Base-by-base conservation (phyloP, 73 alveolate genomes). In the Effrenium voratum region DNA sequence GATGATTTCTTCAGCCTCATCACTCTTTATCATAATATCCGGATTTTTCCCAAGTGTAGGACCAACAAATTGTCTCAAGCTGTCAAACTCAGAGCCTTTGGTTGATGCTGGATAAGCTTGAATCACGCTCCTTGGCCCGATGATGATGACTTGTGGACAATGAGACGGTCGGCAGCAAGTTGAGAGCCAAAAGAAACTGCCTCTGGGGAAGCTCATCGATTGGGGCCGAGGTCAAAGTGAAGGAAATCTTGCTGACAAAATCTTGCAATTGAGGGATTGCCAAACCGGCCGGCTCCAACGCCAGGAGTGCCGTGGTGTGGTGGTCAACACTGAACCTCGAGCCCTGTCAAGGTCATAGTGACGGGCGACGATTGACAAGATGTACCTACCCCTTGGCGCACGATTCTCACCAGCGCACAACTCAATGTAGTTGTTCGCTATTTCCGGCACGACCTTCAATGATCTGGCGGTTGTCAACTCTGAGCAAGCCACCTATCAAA, bases 101-200 rank as follows among this genome's bases (percentile, higher is more conserved):
- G 91, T 3, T 10, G 45, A 28, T 2, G 72, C 32, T 2, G 91
- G 91, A 47, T 46, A 6, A 1, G 91, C 72, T 19, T 80, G 45
- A 22, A 30, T 0, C 3, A 47, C 47, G 28, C 91, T 13, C n/a
- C 73, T 4, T 30, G 24, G 0, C 91, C 91, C 2, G 45, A 55
- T 2, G 73, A 80, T 2, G 60, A 28, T 2, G 93, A 83, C 32
- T 38, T 83, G 15, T 44, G 5, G n/a, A 83, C 93, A 36, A 36
- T 36, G 75, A 55, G 38, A 79, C 46, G 92, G 50, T 81, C 92
- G n/a, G 50, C 34, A 1, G 92, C 92, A n/a, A 47, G 47, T 49
- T 81, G 92, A 12, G 24, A 70, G 5, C 75, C 75, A 30, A 81
- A 81, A 6, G 44, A 30, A 34, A n/a, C 16, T 19, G 40, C 16